Base-by-base conservation (phyloP, 78 protist genomes). In the Pelomyxa schiedti region DNA sequence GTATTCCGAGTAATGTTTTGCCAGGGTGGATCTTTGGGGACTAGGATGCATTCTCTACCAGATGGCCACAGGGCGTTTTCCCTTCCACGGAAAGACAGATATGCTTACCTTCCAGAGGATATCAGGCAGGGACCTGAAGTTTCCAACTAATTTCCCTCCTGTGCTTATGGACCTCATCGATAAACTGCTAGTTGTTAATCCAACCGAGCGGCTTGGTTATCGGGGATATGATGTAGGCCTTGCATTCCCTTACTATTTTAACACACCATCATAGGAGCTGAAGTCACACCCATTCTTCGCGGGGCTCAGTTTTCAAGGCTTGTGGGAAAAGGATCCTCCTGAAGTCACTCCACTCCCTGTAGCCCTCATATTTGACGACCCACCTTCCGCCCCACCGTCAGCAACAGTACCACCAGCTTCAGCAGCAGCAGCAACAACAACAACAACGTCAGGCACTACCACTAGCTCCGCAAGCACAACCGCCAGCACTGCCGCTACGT, bases 21-120 rank as follows among this genome's bases (percentile, higher is more conserved):
- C n/a, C n/a, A n/a, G 65, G 22, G 80, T 93, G 8, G 97, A 93
- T 43, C 37, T 90, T 38, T 93, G 97, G 97, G 84, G 92, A 16
- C 73, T 81, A 36, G 97, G 94, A 3, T 93, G 97, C 75, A 72
- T 91, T 24, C 2, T 93, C 35, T 93, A 71, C 70, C 97, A 93
- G 42, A 28, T 93, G 77, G 66, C 84, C 2, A 39, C 89, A 9
- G 94, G 95, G 3, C 70, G 73, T 42, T 36, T 72, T 2, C 90
- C 90, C 22, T 86, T 86, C 66, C 67, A 53, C 30, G 90, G 83
- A 3, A 75, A 72, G 63, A 72, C 78, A 26, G 92, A 86, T 36
- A 87, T 88, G 38, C 88, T 80, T 47, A 88, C 86, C 1, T 92
- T 93, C 71, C 77, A 82, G 70, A 36, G 72, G 40, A 91, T 93